phyloP scores from a whole-genome alignment of 768 basidiomycete genomes.

The Trametes cubensis region DNA sequence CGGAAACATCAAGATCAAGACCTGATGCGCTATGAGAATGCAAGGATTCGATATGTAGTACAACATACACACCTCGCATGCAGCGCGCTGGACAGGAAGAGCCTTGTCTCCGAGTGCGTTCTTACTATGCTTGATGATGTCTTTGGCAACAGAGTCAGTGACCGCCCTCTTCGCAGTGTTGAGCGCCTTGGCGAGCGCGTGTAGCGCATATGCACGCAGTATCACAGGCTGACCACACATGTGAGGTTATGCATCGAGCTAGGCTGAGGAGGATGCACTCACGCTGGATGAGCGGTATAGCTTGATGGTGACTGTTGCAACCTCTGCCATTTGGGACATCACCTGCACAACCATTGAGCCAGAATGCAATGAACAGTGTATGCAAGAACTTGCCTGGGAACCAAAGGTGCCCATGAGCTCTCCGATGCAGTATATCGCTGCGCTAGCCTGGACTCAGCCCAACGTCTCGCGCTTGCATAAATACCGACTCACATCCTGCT shows the following conservation, averaged over 20 bases:
- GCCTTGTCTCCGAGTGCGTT: constrained; percentile 79
- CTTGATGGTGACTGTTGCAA: constrained; percentile 65
- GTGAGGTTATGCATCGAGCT: constrained; percentile 5
- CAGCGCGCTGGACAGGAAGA: constrained; percentile 81
- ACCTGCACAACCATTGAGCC: constrained; percentile 52
- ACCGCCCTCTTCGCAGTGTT: constrained; percentile 80
- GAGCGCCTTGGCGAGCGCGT: constrained; percentile 79
- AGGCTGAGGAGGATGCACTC: constrained; percentile 33
- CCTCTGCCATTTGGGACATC: constrained; percentile 95
- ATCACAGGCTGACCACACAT: constrained; percentile 61
- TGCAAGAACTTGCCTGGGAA: constrained; percentile 62
- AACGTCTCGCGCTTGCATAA: not conserved
- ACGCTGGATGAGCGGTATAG: constrained; percentile 75
- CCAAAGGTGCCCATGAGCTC: constrained; percentile 88
- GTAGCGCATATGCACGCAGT: constrained; percentile 79
- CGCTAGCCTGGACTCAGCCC: constrained; percentile 46
- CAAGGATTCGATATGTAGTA: constrained; percentile 20
- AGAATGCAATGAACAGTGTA: not conserved
- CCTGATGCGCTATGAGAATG: constrained; percentile 34
- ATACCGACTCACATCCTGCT: constrained; percentile 61
- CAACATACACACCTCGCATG: constrained; percentile 60
- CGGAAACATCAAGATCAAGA: constrained; percentile 61
- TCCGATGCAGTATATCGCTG: constrained; percentile 84
- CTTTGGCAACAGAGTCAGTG: constrained; percentile 75
- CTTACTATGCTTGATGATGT: constrained; percentile 83